These are phyloP conservation scores for Verticillium longisporum DNA, from an alignment of 2,329 filamentous ascomycete genomes.

Conservation along the genomic window DNA sequence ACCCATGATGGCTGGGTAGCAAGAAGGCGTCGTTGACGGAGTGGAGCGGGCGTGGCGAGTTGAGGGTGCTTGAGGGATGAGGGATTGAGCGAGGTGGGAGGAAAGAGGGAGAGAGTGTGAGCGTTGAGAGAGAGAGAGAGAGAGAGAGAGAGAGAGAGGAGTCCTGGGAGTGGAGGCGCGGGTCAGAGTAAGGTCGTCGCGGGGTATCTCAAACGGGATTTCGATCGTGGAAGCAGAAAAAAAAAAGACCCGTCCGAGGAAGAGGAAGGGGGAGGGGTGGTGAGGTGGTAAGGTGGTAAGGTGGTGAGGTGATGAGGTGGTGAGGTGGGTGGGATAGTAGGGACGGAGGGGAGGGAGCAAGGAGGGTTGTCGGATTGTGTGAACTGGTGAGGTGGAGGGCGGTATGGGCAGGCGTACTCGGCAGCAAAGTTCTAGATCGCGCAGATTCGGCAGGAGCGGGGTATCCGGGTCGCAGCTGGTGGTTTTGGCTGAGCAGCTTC, in stretches of 20 bases:
- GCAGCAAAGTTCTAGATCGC: slow-evolving; percentile 15
- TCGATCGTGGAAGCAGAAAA: neutral
- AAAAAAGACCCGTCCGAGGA: neutral
- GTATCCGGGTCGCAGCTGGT: slow-evolving; percentile 11
- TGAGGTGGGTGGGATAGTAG: neutral
- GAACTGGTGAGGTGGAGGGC: neutral
- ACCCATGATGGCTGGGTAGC: slow-evolving; percentile 62
- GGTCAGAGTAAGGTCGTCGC: neutral
- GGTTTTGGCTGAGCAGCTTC: slow-evolving; percentile 2
- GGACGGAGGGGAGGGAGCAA: neutral
- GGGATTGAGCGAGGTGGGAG: neutral
- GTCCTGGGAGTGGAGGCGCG: neutral
- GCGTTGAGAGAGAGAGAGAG: too few relatives aligned
- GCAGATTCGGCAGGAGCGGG: slow-evolving; percentile 15
- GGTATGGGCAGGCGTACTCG: slow-evolving; percentile 1
- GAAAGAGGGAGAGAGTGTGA: neutral
- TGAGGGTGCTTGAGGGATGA: neutral
- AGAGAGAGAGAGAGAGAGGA: neutral
- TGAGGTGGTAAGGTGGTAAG: neutral
- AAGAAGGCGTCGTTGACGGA: slow-evolving; percentile 12
- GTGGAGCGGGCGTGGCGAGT: slow-evolving; percentile 15
- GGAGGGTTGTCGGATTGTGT: neutral
- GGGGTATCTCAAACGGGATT: neutral
- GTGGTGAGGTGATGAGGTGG: neutral
- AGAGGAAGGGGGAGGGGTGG: neutral